Percentiles rank a stretch among this genome's conserved stretches.
Conservation (phyloP, 108 stramenopile genomes). For the Skeletonema tropicum region DNA sequence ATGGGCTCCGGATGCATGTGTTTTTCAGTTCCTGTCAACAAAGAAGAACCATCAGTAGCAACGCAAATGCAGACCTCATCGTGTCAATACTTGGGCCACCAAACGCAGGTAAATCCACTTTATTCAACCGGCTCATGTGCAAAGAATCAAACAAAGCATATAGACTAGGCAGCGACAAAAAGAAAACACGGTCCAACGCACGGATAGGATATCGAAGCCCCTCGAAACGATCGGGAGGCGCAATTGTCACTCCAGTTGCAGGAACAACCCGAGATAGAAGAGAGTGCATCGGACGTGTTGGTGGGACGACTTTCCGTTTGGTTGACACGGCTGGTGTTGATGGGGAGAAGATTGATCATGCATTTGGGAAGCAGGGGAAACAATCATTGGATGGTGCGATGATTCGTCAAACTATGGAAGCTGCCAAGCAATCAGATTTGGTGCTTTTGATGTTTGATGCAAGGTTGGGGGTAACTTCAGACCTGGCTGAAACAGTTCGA, state of each 20-base stretch:
- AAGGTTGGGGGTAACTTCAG: slow-evolving; percentile 67
- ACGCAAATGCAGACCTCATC: slow-evolving; percentile 36
- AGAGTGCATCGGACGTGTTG: slow-evolving; percentile 83
- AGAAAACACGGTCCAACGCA: slow-evolving; percentile 33
- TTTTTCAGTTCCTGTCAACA: neutral
- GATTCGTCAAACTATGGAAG: slow-evolving; percentile 85
- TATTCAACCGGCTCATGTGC: slow-evolving; percentile 88
- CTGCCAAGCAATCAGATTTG: slow-evolving; percentile 70
- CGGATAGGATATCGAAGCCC: slow-evolving; percentile 50
- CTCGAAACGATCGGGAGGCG: slow-evolving; percentile 57
- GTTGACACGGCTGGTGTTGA: slow-evolving; percentile 94
- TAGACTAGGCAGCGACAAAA: slow-evolving; percentile 57
- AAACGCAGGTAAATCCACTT: slow-evolving; percentile 90
- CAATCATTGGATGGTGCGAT: slow-evolving; percentile 61
- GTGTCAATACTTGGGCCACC: slow-evolving; percentile 90
- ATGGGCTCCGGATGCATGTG: neutral
- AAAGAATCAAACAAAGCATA: slow-evolving; percentile 74
- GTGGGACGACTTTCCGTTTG: slow-evolving; percentile 76
- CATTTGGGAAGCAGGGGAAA: slow-evolving; percentile 40
- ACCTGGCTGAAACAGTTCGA: slow-evolving; percentile 68
- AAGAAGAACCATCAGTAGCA: slow-evolving; percentile 24
- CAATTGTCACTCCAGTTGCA: slow-evolving; percentile 84
- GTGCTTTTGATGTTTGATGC: slow-evolving; percentile 87
- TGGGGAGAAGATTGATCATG: slow-evolving; percentile 76
- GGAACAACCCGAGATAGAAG: slow-evolving; percentile 92